phyloP scores from a whole-genome alignment of 176 grass and related monocot genomes.

The Triticum turgidum region DNA sequence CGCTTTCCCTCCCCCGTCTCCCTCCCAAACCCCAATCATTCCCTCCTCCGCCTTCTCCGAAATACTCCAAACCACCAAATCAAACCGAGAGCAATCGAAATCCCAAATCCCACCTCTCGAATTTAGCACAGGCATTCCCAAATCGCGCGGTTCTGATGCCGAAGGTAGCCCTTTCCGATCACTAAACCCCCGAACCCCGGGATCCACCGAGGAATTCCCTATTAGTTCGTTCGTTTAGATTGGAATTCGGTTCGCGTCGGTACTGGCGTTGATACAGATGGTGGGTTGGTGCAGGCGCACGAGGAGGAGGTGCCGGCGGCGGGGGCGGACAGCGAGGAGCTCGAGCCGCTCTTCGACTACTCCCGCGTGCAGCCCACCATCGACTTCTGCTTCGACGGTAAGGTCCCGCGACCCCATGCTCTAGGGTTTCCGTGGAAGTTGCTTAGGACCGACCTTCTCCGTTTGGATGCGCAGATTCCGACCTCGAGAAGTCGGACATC shows the following conservation, averaged over 20 bases:
- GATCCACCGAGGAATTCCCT: neutral
- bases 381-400: conserved; percentile 72
- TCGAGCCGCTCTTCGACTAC: conserved; percentile 97
- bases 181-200: neutral
- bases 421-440: conserved; percentile 8
- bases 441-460: neutral
- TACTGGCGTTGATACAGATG: neutral
- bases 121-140: conserved; percentile 3
- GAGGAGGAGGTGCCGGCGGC: conserved; percentile 10
- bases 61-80: neutral
- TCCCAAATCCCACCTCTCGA: neutral
- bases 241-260: neutral
- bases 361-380: conserved; percentile 59
- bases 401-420: neutral
- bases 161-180: conserved; percentile 23
- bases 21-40: conserved; percentile 17
- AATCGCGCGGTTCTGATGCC: conserved; percentile 13
- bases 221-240: neutral
- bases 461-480: conserved; percentile 49
- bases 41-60: conserved; percentile 9
- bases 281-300: conserved; percentile 11
- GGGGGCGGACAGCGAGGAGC: conserved; percentile 44
- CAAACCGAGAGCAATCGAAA: neutral
- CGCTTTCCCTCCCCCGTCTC: neutral
- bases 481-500: conserved; percentile 65